Evolutionary conservation across 371 early-diverging fungal species (phyloP).

Genomic region (Mortierella sp.): DNA sequence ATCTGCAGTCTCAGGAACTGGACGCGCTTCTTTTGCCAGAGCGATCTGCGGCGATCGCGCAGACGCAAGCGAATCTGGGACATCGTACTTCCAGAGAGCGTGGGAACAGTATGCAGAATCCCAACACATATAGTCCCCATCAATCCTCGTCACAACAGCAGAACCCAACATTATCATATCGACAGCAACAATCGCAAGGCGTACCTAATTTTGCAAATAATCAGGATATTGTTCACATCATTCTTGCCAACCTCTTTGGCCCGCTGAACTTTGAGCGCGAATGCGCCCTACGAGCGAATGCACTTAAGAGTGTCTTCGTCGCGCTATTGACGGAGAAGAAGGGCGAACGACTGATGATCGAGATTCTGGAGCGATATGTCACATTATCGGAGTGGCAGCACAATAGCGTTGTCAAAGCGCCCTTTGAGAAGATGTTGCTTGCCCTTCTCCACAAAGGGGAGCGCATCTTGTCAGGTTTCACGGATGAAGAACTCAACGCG

Average conservation of each 20-base stretch:
- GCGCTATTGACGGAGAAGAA: constrained; percentile 51
- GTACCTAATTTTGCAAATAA: constrained; percentile 49
- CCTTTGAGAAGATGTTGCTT: constrained; percentile 46
- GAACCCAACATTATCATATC: constrained; percentile 1
- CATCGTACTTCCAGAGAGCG: constrained; percentile 35
- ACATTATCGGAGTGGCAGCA: constrained; percentile 55
- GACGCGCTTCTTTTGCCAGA: constrained; percentile 45
- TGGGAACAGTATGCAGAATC: constrained; percentile 21
- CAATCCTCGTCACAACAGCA: constrained; percentile 16
- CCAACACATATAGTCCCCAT: constrained; percentile 12
- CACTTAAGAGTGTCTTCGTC: constrained; percentile 41
- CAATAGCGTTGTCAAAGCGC: constrained; percentile 31
- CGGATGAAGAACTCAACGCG: constrained; percentile 50
- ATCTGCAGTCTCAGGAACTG: constrained; percentile 50
- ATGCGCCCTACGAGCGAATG: constrained; percentile 16
- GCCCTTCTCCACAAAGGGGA: constrained; percentile 55
- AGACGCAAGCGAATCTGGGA: constrained; percentile 13
- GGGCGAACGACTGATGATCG: constrained; percentile 56
- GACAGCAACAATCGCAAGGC: constrained; percentile 9
- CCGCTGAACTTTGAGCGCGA: constrained; percentile 46
- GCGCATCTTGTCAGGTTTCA: constrained; percentile 25
- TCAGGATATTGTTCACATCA: constrained; percentile 52
- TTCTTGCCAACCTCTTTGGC: constrained; percentile 48
- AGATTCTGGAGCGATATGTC: constrained; percentile 56
- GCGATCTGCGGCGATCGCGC: constrained; percentile 4